Base-by-base conservation (phyloP, 768 basidiomycete genomes). In the Gyrodon lividus region DNA sequence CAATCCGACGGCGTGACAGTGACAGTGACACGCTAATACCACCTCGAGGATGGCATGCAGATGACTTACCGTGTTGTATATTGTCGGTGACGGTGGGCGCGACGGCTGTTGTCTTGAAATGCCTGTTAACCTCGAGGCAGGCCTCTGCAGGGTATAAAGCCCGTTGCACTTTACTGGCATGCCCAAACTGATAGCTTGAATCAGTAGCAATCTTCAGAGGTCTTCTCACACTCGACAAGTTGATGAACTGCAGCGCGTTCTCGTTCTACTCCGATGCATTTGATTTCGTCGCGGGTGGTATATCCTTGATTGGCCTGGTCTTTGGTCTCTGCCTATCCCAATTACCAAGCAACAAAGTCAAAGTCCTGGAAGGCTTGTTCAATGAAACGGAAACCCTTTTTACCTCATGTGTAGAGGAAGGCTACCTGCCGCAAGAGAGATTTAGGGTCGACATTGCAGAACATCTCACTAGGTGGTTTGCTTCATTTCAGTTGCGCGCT, bases 301-400 rank as follows among this genome's bases (percentile, higher is more conserved):
- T 39, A 6, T 20, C 50, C 3, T 20, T 51, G 30, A 10, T 38
- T 1, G 19, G 26, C 2, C 8, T 51, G 22, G 3, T 45, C 6
- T 20, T 51, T 30, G 30, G 19, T n/a, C 16, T 51, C 8, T 30
- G 4, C 9, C 43, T 35, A 9, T 31, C 43, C 8, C 50, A 51
- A 14, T 22, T 51, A 2, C 50, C 50, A 5, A 51, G 48, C 24
- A 41, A 43, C 7, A 50, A 43, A 9, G 45, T 51, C 43, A 51
- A 51, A 41, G 37, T 24, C 6, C 26, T 51, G 7, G 42, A 45
- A 28, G 24, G 20, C 2, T 6, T 51, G 6, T 8, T 51, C 8
- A 43, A 30, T 0, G 50, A 51, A 26, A 51, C 50, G 2, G 17
- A 51, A 22, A n/a, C 23, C 6, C 26, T 42, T 10, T 42, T 42